Conservation (phyloP, 2,329 filamentous ascomycete genomes). For the Alternaria arbusti region DNA sequence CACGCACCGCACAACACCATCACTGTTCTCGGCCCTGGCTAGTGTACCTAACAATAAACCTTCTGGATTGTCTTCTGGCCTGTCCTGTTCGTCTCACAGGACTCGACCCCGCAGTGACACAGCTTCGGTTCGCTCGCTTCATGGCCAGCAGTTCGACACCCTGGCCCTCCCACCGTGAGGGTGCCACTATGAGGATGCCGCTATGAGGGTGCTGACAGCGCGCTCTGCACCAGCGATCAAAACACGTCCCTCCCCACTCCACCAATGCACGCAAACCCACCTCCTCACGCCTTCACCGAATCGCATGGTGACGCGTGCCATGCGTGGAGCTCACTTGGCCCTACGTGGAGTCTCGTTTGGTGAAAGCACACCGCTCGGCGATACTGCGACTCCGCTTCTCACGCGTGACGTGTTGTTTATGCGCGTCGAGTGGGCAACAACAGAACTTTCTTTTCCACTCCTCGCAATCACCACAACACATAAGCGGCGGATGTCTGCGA, state of each 20-base stretch:
- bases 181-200: neutral
- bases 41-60: neutral
- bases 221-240: conserved; percentile 3
- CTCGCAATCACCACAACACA: conserved; percentile 5
- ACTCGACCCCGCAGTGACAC: conserved; percentile 9
- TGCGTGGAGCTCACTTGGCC: conserved; percentile 37
- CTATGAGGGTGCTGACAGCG: neutral
- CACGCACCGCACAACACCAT: neutral
- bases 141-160: conserved; percentile 6
- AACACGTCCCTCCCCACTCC: conserved; percentile 11
- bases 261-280: conserved; percentile 1
- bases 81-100: neutral
- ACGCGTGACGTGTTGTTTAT: conserved; percentile 32
- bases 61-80: neutral
- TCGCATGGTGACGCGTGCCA: conserved; percentile 41
- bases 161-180: neutral
- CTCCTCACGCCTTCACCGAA: conserved; percentile 26
- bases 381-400: conserved; percentile 10
- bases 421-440: conserved; percentile 26
- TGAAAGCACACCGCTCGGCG: conserved; percentile 12
- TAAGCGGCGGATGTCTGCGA: conserved; percentile 6
- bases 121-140: neutral
- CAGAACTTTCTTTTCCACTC: neutral
- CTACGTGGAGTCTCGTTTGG: conserved; percentile 22
- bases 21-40: neutral